These are phyloP conservation scores for Cladobotryum protrusum DNA, from an alignment of 2,329 filamentous ascomycete species.

Conservation along the genomic window DNA sequence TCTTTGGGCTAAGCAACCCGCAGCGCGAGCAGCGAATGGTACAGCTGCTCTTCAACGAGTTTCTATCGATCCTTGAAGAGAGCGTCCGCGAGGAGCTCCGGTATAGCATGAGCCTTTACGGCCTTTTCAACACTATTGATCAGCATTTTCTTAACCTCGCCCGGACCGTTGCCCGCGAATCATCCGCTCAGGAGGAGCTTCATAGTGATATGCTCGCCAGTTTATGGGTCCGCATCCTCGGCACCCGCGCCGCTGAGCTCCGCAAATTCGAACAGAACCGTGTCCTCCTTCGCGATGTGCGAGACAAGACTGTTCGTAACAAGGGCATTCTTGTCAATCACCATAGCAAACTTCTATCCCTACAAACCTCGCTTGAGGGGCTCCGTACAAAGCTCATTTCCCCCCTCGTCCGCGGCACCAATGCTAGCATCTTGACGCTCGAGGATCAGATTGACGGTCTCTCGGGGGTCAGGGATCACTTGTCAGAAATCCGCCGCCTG, in stretches of 20 bases:
- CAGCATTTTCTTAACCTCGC: conserved; percentile 84
- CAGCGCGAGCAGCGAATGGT: conserved; percentile 76
- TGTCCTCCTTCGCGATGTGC: conserved; percentile 68
- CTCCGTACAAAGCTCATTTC: conserved; percentile 76
- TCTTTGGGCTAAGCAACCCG: conserved; percentile 75
- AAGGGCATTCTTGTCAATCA: conserved; percentile 83
- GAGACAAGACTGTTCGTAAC: conserved; percentile 77
- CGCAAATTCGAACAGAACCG: conserved; percentile 91
- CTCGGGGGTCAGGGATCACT: conserved; percentile 70
- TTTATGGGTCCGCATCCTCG: conserved; percentile 81
- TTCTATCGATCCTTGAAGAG: conserved; percentile 81
- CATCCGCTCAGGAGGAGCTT: conserved; percentile 69
- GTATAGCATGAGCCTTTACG: conserved; percentile 73
- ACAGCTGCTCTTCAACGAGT: conserved; percentile 77
- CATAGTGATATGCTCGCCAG: conserved; percentile 77
- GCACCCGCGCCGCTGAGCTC: conserved; percentile 66
- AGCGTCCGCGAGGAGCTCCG: conserved; percentile 79
- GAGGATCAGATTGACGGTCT: conserved; percentile 82
- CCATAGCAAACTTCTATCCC: conserved; percentile 72
- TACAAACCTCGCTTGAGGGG: conserved; percentile 84
- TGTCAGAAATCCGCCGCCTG: conserved; percentile 66
- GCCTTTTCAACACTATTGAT: conserved; percentile 88
- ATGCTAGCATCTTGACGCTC: conserved; percentile 64
- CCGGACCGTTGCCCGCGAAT: conserved; percentile 77
- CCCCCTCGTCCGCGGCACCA: conserved; percentile 68